Base-by-base conservation (phyloP, 2,329 filamentous ascomycete genomes). In the Dryadomyces quercus-mongolicae region DNA sequence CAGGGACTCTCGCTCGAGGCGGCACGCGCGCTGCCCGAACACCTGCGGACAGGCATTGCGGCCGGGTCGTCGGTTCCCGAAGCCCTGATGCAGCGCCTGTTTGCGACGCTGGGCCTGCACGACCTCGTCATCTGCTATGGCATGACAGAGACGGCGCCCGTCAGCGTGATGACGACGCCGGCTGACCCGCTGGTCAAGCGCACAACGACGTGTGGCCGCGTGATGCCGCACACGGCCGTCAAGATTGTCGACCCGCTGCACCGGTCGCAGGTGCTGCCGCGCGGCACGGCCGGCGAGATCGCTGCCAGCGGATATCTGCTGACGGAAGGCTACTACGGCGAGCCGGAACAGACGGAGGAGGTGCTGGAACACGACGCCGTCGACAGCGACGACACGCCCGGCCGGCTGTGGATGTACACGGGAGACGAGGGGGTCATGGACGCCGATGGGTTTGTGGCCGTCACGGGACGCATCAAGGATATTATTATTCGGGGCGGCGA, bases 101-200 rank as follows among this genome's bases (percentile, higher is more conserved):
- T 92, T 66, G 75, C 76, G 22, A 76, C 73, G 1, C 74, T 97
- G 9, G 93, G 93, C 50, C 72, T 97, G 18, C 80, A 77, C 0
- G 86, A 95, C 54, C 71, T 97, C 21, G 92, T 91, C 0, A 96
- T 95, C 59, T 95, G 91, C 73, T 97, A 96, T 67, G 91, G 91
- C 57, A 95, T 95, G 90, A 96, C 91, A 1, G 91, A 96, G 70
- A 96, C 91, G 1, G 78, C 76, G 50, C 86, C 86, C 44, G 86
- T 88, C 63, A 75, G 80, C 73, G 81, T 80, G 59, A 95, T 95
- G 90, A 95, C 91, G 0, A 74, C 81, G 0, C 91, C 88, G 0
- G 70, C 78, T 18, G 90, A 95, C 64, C 82, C 88, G 0, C 72
- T 88, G 2, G 77, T 77, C 42, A 86, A 86, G 68, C 77, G 90